A percentile compares a stretch with the other conserved stretches of the same genome.
Evolutionary conservation across 306 rosid species (phyloP).

Genomic region (Fagus sylvatica): DNA sequence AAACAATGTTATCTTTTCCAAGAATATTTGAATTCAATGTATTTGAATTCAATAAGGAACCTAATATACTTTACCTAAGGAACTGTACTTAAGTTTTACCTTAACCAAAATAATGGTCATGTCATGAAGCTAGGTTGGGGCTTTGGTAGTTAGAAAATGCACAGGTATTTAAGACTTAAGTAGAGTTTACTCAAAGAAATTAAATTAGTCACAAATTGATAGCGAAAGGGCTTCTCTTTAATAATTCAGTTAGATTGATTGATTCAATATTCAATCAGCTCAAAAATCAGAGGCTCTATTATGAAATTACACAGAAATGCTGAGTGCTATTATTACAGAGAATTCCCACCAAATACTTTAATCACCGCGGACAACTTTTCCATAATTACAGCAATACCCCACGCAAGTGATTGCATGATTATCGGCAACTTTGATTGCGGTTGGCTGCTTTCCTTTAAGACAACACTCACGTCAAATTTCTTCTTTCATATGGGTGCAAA

Average conservation of each 20-base stretch:
- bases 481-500: constrained; percentile 6
- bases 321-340: neutral
- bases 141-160: no score
- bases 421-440: neutral
- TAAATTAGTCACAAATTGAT: no score
- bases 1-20: no score
- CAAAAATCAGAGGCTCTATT: no score
- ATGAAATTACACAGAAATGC: neutral
- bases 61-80: no score
- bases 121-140: no score
- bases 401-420: constrained; percentile 7
- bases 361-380: neutral
- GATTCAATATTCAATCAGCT: neutral
- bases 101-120: no score
- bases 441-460: neutral
- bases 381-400: constrained; percentile 2
- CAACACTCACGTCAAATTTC: neutral
- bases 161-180: no score
- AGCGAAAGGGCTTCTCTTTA: neutral
- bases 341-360: neutral
- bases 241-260: neutral
- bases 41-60: no score
- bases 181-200: no score
- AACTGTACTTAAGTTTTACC: no score
- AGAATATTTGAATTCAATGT: no score